Conservation (phyloP, 495 filamentous ascomycete genomes). For the Neurospora sp. region DNA sequence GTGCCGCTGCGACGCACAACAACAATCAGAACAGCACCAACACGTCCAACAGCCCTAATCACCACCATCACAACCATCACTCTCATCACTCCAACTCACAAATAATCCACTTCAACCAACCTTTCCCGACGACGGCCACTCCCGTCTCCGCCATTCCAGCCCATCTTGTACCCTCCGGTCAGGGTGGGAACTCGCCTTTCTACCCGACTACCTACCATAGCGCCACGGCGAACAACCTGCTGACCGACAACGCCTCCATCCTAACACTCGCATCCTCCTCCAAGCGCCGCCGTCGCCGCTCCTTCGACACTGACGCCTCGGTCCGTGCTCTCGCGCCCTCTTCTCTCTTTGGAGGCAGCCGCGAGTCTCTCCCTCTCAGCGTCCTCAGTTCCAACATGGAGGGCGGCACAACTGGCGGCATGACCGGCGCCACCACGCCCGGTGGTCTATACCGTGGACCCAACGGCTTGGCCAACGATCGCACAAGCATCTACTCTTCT, state of each 20-base stretch:
- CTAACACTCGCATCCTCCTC: slow-evolving; percentile 94
- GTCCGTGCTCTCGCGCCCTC: slow-evolving; percentile 87
- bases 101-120: slow-evolving; percentile 73
- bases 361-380: slow-evolving; percentile 79
- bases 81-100: slow-evolving; percentile 43
- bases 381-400: slow-evolving; percentile 73
- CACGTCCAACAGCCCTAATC: slow-evolving; percentile 25
- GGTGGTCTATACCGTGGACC: slow-evolving; percentile 54
- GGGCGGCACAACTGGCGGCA: slow-evolving; percentile 14
- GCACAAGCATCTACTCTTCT: slow-evolving; percentile 77
- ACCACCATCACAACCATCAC: slow-evolving; percentile 12
- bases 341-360: slow-evolving; percentile 81
- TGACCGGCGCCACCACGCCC: slow-evolving; percentile 24
- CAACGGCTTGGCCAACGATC: slow-evolving; percentile 61
- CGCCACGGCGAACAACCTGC: slow-evolving; percentile 83
- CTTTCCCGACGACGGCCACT: slow-evolving; percentile 61
- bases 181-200: slow-evolving; percentile 27
- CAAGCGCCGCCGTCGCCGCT: slow-evolving; percentile 77
- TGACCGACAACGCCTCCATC: slow-evolving; percentile 93
- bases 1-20: slow-evolving; percentile 53
- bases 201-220: slow-evolving; percentile 74
- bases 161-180: slow-evolving; percentile 53
- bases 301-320: slow-evolving; percentile 91
- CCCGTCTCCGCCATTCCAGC: slow-evolving; percentile 72
- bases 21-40: slow-evolving; percentile 25